A percentile compares a stretch with the other conserved stretches of the same genome.
These are phyloP conservation scores for Ochetophila trinervis DNA, from an alignment of 306 rosid genomes.

Conservation along the genomic window DNA sequence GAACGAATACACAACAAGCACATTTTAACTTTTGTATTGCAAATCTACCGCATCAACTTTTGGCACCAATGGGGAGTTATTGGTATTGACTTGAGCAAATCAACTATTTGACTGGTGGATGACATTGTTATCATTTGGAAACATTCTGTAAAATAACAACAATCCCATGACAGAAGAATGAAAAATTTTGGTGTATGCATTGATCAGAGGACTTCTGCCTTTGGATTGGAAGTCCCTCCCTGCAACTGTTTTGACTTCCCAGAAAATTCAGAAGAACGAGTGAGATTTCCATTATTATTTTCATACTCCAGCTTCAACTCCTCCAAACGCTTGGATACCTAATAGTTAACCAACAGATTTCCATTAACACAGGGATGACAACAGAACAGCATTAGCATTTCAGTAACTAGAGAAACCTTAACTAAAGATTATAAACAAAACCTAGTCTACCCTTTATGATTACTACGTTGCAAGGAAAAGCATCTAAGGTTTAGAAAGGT, in stretches of 20 bases:
- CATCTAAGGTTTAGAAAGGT: no score
- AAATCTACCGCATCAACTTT: no score
- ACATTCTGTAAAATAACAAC: neutral
- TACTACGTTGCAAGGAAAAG: neutral
- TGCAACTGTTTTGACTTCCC: constrained; percentile 27
- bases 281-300: constrained; percentile 59
- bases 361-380: neutral
- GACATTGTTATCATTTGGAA: neutral
- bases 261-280: constrained; percentile 25
- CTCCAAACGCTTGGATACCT: constrained; percentile 80
- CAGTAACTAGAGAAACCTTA: neutral
- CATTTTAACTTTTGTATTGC: no score
- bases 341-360: constrained; percentile 16
- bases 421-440: neutral
- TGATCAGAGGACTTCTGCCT: neutral
- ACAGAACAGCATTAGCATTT: neutral
- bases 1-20: no score
- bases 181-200: neutral
- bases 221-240: constrained; percentile 13
- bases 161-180: neutral
- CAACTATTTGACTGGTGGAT: neutral
- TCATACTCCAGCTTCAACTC: constrained; percentile 67
- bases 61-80: no score
- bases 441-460: neutral
- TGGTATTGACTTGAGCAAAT: no score